Evolutionary conservation across 2,329 filamentous ascomycete genomes (phyloP), one percentile per base, ranked within the genome.

Genomic region (Fusarium solani-melongenae): DNA sequence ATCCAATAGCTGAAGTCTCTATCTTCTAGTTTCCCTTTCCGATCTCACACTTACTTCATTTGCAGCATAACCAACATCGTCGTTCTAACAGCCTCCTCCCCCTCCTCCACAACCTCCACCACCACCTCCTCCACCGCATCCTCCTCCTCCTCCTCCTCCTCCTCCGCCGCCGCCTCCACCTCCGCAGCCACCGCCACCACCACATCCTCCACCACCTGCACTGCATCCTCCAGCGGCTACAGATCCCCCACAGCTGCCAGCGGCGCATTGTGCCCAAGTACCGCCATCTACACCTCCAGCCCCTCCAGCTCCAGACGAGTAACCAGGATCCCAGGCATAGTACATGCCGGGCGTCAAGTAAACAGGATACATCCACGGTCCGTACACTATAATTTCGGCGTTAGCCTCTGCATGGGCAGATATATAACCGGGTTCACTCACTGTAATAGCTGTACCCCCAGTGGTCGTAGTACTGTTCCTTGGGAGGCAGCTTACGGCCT

Each of bases 391-490:
- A 7, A 8, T 5, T 33, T 0, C 29, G 17, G 17, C 8, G 22
- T 27, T 29, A 27, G 27, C 15, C 46, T 51, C n/a, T 51, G 15
- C 5, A 51, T 4, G 17, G 20, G 12, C 9, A n/a, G 5, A 7
- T n/a, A 29, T 51, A 51, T 29, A 10, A 3, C 15, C 24, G 8
- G 5, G 15, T 51, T n/a, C 1, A 70, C 76, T 65, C 57, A 79
- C 78, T 84, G 66, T 84, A 80, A 69, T 88, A 89, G 0, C 82
- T 80, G 58, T 87, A 87, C 0, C 88, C 88, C 89, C 89, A 90
- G 77, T 89, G 85, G 59, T 83, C 78, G 66, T 87, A 87, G 64
- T 88, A 90, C 41, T 86, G 79, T 5, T 88, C 83, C n/a, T 83
- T 79, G 0, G 84, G 81, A 3, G 88, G 88, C 5, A 89, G 73